Evolutionary conservation across 1,284 basidiomycete genomes (phyloP).

Genomic region (Pseudozyma thailandica): DNA sequence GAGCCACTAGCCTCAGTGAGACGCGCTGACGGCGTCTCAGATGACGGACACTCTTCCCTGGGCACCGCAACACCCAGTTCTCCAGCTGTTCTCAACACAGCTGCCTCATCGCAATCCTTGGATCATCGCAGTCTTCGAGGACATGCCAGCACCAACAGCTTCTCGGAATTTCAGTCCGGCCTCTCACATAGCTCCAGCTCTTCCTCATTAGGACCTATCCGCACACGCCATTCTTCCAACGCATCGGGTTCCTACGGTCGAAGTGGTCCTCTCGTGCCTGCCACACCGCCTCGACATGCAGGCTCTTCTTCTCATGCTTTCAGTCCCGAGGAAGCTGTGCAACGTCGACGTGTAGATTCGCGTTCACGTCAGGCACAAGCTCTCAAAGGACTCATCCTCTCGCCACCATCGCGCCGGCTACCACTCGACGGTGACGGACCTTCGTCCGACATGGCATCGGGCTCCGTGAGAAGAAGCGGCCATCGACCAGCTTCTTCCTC

Average conservation of each 20-base stretch:
- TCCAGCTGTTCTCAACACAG: constrained; percentile 16
- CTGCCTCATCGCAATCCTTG: constrained; percentile 14
- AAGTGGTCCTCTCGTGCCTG: constrained; percentile 23
- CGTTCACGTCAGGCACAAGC: constrained; percentile 46
- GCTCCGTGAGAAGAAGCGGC: constrained; percentile 26
- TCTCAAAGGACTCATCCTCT: constrained; percentile 45
- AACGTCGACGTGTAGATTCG: constrained; percentile 41
- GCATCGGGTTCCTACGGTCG: constrained; percentile 36
- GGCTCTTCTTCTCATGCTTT: constrained; percentile 30
- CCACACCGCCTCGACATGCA: constrained; percentile 39
- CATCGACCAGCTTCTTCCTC: constrained; percentile 47
- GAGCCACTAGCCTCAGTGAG: constrained; percentile 40
- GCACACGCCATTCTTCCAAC: constrained; percentile 40
- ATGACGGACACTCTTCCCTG: constrained; percentile 27
- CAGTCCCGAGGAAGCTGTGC: constrained; percentile 33
- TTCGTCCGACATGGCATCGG: constrained; percentile 22
- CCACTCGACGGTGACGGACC: constrained; percentile 41
- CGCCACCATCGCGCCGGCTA: constrained; percentile 38
- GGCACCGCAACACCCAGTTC: constrained; percentile 32
- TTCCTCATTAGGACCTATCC: constrained; percentile 45
- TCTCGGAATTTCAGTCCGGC: constrained; percentile 41
- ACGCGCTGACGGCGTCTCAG: constrained; percentile 21
- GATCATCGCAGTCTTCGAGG: constrained; percentile 36
- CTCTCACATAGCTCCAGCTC: constrained; percentile 37
- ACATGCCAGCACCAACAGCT: constrained; percentile 48